phyloP scores from a whole-genome alignment of 1,284 basidiomycete species.

The Dichomitus squalens region DNA sequence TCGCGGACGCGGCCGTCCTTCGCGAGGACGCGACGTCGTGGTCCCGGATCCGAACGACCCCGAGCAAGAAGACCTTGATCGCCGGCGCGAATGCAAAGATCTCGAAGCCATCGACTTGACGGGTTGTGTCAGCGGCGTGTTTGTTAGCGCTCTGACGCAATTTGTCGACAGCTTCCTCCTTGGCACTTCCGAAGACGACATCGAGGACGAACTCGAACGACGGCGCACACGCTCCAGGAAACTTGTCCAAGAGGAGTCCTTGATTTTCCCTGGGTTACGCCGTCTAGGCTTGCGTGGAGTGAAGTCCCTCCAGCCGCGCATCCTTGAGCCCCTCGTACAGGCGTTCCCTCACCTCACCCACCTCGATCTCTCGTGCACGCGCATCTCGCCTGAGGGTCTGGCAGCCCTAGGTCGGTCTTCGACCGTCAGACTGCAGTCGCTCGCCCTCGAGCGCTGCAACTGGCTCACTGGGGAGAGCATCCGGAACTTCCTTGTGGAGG shows the following conservation, averaged over 20 bases:
- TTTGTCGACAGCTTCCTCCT: conserved; percentile 78
- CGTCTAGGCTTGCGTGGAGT: conserved; percentile 87
- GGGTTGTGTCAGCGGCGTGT: conserved; percentile 90
- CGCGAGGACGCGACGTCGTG: conserved; percentile 60
- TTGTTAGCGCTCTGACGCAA: conserved; percentile 80
- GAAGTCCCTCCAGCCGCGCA: conserved; percentile 72
- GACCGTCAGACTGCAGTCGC: conserved; percentile 71
- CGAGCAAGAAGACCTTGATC: conserved; percentile 73
- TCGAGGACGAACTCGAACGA: conserved; percentile 43
- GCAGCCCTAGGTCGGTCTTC: conserved; percentile 62
- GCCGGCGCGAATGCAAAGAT: conserved; percentile 76
- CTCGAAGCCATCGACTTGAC: conserved; percentile 92
- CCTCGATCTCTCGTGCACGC: conserved; percentile 87
- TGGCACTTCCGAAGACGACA: conserved; percentile 47
- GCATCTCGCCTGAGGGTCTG: conserved; percentile 79
- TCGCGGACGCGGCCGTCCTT: conserved; percentile 67
- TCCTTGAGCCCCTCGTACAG: conserved; percentile 80
- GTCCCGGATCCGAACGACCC: conserved; percentile 48
- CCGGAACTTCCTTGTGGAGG: conserved; percentile 72
- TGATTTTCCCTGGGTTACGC: conserved; percentile 75
- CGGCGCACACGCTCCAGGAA: conserved; percentile 36
- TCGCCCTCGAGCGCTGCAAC: conserved; percentile 89
- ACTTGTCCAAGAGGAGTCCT: conserved; percentile 47
- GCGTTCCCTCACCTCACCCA: conserved; percentile 89
- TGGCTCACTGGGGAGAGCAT: conserved; percentile 83